Evolutionary conservation across 2,329 filamentous ascomycete species (phyloP).

Genomic region (Metarhizium guizhouense): DNA sequence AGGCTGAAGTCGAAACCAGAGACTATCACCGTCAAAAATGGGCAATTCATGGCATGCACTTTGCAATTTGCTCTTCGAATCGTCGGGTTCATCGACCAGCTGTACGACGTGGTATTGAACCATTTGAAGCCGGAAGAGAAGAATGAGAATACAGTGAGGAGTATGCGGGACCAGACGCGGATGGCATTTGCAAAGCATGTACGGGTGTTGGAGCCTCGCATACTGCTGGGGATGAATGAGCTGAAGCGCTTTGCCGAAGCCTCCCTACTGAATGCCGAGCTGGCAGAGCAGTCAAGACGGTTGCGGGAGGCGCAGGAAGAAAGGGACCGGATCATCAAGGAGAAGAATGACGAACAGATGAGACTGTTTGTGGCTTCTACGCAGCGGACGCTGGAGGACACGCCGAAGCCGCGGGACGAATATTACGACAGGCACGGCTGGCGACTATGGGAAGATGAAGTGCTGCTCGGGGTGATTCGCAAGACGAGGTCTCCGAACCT

Average conservation of each 20-base stretch:
- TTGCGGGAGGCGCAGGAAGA: conserved; percentile 1
- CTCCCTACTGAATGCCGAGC: neutral
- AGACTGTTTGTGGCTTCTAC: conserved; percentile 11
- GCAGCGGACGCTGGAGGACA: conserved; percentile 6
- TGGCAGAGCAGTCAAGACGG: neutral
- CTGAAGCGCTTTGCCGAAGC: neutral
- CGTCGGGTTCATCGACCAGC: conserved; percentile 1
- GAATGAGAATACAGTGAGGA: too few relatives aligned
- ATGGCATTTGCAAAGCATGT: neutral
- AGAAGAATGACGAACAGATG: conserved; percentile 4
- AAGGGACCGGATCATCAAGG: neutral
- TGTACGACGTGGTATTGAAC: neutral
- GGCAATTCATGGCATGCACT: conserved; percentile 7
- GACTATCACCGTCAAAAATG: neutral
- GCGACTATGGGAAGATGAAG: conserved; percentile 17
- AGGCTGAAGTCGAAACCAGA: neutral
- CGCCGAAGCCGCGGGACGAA: neutral
- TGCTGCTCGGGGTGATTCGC: conserved; percentile 15
- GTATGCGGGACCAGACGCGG: neutral
- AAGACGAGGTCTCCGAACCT: conserved; percentile 9
- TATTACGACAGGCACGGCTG: conserved; percentile 17
- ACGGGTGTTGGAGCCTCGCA: neutral
- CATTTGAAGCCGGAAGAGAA: neutral
- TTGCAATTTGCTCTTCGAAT: conserved; percentile 5
- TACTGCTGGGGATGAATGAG: neutral